phyloP scores from a whole-genome alignment of 139 green algal genomes.

The Eudorina sp. region DNA sequence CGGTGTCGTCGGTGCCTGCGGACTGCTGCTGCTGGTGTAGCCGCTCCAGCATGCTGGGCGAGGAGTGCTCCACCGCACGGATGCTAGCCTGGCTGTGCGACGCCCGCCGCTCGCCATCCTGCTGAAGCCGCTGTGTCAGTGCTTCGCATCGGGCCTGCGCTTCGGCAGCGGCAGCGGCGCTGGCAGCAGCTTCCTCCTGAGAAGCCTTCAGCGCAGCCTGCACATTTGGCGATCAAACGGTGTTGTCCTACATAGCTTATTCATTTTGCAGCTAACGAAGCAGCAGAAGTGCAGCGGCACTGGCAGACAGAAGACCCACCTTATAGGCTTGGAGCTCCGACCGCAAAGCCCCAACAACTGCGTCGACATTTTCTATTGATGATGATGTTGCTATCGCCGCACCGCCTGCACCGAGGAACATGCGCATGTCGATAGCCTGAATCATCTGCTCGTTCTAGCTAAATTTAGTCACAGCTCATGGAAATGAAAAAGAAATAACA shows the following conservation, averaged over 20 bases:
- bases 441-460: too few species aligned
- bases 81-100: conserved; percentile 28
- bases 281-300: too few species aligned
- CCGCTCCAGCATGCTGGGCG: conserved; percentile 31
- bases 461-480: too few species aligned
- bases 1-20: background rate
- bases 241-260: too few species aligned
- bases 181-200: conserved; percentile 34
- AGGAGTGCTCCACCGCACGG: background rate
- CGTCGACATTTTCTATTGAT: background rate
- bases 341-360: background rate
- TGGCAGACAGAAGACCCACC: conserved; percentile 25
- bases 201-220: conserved; percentile 17
- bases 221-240: background rate
- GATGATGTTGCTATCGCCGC: background rate
- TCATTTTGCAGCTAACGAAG: too few species aligned
- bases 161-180: conserved; percentile 22
- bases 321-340: conserved; percentile 50
- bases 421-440: background rate
- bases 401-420: background rate
- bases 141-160: conserved; percentile 26
- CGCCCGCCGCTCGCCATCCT: conserved; percentile 34
- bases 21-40: background rate
- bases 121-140: conserved; percentile 24
- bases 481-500: too few species aligned